Base-by-base conservation (phyloP, 441 rosid species). In the Populus hybrid region DNA sequence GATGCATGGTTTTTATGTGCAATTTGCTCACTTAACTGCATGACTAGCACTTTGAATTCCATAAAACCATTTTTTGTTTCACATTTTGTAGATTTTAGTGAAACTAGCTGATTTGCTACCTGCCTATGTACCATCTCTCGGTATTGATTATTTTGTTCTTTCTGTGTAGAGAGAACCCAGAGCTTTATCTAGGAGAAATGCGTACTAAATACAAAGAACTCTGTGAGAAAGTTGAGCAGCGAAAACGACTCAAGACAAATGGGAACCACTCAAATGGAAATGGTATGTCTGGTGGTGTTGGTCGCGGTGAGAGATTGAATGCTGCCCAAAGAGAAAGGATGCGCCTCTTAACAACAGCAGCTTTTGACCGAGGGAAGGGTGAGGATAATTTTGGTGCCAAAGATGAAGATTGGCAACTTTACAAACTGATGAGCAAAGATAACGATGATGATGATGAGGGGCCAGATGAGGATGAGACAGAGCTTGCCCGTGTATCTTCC, bases 321-420 rank as follows among this genome's bases (percentile, higher is more conserved):
- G 92, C 97, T 80, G 95, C 97, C 74, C 97, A 92, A 82, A 89
- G 95, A 75, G 99, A 95, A 79, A 89, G 97, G 79, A 95, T 95
- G 97, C 97, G 97, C 53, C 89, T 95, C 79, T 89, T 93, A 50
- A 95, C 99, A 24, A 89, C 97, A 2, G 98, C 98, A 50, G 99
- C 99, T 53, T 94, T 93, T 80, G 99, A 95, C 82, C 86, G 98
- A 84, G 99, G 98, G 76, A 95, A 93, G 84, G 97, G 97, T 18
- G 97, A 94, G 82, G 99, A 91, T 84, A 91, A 93, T 20, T 95
- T 92, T 79, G 97, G 98, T 72, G 84, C 97, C 78, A 92, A 71
- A 85, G 99, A 94, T 74, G 99, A 95, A 87, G 97, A 95, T 84
- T 92, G 99, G 99, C 92, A 95, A 76, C 96, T 95, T 36, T 93